Conservation (phyloP, 352 stramenopile genomes). For the Thraustochytrium sp. region DNA sequence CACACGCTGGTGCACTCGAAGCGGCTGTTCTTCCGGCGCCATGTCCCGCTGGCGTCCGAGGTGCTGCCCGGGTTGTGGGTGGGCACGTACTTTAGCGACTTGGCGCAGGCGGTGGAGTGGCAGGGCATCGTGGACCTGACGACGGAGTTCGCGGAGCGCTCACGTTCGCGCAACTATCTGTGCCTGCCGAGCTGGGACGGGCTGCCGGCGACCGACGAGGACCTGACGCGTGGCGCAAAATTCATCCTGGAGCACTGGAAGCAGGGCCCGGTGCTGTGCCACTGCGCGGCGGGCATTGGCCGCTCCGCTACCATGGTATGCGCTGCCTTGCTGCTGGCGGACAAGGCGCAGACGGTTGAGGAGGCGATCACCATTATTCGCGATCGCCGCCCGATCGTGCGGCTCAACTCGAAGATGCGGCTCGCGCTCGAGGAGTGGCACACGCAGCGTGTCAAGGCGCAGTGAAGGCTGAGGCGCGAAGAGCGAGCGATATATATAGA, state of each 20-base stretch:
- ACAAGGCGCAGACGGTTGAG: conserved; percentile 23
- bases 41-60: conserved; percentile 58
- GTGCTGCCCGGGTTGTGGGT: conserved; percentile 63
- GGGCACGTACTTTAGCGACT: conserved; percentile 57
- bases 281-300: conserved; percentile 57
- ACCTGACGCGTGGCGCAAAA: conserved; percentile 58
- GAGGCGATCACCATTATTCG: background rate
- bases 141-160: conserved; percentile 63
- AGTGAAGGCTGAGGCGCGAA: no score
- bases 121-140: conserved; percentile 63
- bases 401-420: conserved; percentile 37
- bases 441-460: no score
- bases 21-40: conserved; percentile 49
- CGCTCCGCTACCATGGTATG: conserved; percentile 64
- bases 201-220: conserved; percentile 56
- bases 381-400: background rate
- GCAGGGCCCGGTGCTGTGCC: conserved; percentile 51
- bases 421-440: background rate
- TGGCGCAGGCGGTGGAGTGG: conserved; percentile 50
- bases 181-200: conserved; percentile 64
- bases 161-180: conserved; percentile 56
- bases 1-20: conserved; percentile 31
- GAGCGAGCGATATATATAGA: background rate
- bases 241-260: conserved; percentile 56
- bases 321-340: conserved; percentile 61